These are phyloP conservation scores for Urochloa ruziziensis DNA, from an alignment of 176 grass and related monocot genomes.

Conservation along the genomic window DNA sequence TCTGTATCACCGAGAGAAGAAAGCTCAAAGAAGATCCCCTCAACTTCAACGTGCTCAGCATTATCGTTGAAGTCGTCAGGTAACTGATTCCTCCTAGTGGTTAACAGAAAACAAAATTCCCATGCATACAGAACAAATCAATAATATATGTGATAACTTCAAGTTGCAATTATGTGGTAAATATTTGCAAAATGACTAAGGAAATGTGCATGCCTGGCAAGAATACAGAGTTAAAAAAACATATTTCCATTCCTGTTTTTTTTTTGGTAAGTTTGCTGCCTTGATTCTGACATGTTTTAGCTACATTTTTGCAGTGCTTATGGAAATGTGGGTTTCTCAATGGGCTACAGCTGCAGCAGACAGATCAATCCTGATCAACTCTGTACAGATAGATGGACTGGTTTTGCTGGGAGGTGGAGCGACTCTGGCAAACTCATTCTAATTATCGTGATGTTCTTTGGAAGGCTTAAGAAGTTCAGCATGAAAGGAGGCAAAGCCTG, in stretches of 20 bases:
- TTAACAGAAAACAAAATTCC: neutral
- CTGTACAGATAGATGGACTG: constrained; percentile 50
- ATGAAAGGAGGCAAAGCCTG: constrained; percentile 58
- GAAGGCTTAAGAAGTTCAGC: constrained; percentile 59
- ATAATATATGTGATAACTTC: neutral
- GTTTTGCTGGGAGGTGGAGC: constrained; percentile 53
- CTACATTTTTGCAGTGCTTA: constrained; percentile 53
- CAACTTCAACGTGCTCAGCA: constrained; percentile 63
- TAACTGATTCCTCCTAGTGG: neutral
- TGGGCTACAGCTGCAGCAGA: constrained; percentile 63
- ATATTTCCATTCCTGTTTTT: neutral
- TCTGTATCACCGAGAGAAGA: constrained; percentile 63
- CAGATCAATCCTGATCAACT: constrained; percentile 25
- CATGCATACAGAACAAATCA: neutral
- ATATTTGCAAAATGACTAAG: neutral
- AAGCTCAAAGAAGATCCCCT: constrained; percentile 56
- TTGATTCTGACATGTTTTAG: neutral
- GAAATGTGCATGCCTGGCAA: neutral
- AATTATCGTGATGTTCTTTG: constrained; percentile 58
- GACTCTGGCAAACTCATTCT: constrained; percentile 49
- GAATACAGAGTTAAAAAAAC: neutral
- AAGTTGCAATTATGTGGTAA: neutral
- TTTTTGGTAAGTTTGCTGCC: neutral
- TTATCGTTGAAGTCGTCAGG: constrained; percentile 62
- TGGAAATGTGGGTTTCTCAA: constrained; percentile 64